A percentile compares a stretch with the other conserved stretches of the same genome.
Conservation (phyloP, 192 early-diverging fungal genomes). For the Umbelopsis vinacea region DNA sequence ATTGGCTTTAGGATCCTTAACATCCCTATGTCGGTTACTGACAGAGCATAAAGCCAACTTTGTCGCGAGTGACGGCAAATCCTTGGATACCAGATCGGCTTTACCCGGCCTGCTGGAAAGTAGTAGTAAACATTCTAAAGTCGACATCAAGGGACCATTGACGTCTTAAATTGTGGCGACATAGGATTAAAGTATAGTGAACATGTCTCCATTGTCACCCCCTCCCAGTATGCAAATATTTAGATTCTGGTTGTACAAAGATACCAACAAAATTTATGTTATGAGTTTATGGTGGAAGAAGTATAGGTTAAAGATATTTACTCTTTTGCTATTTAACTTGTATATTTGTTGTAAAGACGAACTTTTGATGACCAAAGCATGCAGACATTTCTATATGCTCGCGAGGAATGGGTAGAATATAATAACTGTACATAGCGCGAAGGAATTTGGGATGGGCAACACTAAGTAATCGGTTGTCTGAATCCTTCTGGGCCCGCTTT, state of each 20-base stretch:
- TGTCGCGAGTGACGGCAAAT: conserved; percentile 36
- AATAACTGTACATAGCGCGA: background rate
- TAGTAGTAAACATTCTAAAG: conserved; percentile 64
- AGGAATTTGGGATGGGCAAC: background rate
- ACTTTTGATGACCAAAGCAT: background rate
- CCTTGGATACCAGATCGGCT: conserved; percentile 65
- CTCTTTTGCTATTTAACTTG: too few species aligned
- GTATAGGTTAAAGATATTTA: too few species aligned
- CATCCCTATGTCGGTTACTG: conserved; percentile 58
- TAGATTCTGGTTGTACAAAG: background rate
- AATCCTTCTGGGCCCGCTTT: background rate
- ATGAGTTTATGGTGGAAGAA: background rate
- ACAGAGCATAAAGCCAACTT: conserved; percentile 41
- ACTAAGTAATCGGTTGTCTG: background rate
- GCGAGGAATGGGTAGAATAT: background rate
- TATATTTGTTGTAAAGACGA: too few species aligned
- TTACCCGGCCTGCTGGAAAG: conserved; percentile 52
- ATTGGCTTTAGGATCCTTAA: conserved; percentile 65
- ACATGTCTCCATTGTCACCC: background rate
- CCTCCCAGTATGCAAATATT: background rate
- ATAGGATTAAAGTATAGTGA: too few species aligned
- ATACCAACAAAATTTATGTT: background rate
- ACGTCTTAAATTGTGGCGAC: conserved; percentile 10
- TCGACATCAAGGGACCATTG: conserved; percentile 84
- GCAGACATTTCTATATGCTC: background rate